Conservation (phyloP, 2,329 filamentous ascomycete species). For the Amauroascus verrucosus region DNA sequence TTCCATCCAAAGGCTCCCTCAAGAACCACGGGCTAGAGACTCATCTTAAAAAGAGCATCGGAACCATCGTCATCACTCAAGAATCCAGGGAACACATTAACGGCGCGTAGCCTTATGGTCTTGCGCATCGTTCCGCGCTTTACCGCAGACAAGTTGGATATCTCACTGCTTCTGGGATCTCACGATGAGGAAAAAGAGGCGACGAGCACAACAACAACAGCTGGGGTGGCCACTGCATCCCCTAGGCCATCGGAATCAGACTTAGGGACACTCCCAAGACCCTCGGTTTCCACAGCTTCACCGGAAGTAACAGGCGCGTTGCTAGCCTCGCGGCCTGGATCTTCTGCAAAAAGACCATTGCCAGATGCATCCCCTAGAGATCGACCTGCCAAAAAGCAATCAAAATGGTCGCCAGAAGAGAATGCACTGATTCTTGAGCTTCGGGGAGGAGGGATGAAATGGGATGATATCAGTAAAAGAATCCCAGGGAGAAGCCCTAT, state of each 20-base stretch:
- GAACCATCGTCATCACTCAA: background rate
- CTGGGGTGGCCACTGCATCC: slow-evolving; percentile 3
- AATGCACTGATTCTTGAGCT: slow-evolving; percentile 90
- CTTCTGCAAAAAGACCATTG: slow-evolving; percentile 7
- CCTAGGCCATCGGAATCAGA: slow-evolving; percentile 8
- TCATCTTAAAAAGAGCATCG: background rate
- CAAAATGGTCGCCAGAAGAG: slow-evolving; percentile 91
- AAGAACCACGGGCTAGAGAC: background rate
- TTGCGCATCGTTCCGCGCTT: slow-evolving; percentile 13
- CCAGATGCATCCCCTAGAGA: slow-evolving; percentile 2
- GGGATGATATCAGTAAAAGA: slow-evolving; percentile 93
- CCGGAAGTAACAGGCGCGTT: slow-evolving; percentile 1
- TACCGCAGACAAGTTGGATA: slow-evolving; percentile 20
- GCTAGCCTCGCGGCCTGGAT: slow-evolving; percentile 1
- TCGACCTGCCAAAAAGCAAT: slow-evolving; percentile 75
- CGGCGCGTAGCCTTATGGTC: slow-evolving; percentile 12
- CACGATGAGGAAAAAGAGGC: slow-evolving; percentile 18
- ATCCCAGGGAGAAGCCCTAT: slow-evolving; percentile 86
- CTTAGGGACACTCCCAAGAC: background rate
- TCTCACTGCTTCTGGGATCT: slow-evolving; percentile 17
- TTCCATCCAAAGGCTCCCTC: background rate
- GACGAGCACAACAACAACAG: slow-evolving; percentile 11
- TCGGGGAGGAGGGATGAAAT: slow-evolving; percentile 86
- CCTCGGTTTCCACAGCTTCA: slow-evolving; percentile 6
- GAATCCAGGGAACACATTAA: background rate